These are phyloP conservation scores for Penicillium robsamsonii DNA, from an alignment of 495 filamentous ascomycete genomes.

Conservation along the genomic window DNA sequence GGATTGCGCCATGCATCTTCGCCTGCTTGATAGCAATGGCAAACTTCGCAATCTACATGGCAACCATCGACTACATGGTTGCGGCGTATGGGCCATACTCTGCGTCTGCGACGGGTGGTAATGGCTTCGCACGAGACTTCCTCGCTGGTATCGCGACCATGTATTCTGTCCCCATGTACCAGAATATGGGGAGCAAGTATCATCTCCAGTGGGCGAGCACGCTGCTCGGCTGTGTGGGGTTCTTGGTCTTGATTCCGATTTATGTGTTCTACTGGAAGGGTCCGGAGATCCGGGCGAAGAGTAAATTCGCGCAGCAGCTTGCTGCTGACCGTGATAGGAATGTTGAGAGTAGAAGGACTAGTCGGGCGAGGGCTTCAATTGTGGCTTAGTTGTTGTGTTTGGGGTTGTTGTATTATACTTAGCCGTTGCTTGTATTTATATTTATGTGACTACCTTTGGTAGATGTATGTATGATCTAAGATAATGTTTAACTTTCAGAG, in stretches of 20 bases:
- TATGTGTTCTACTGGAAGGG: constrained; percentile 53
- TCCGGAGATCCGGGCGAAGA: constrained; percentile 42
- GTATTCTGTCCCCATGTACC: constrained; percentile 45
- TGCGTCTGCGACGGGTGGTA: constrained; percentile 74
- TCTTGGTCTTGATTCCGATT: constrained; percentile 45
- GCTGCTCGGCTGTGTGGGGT: constrained; percentile 41
- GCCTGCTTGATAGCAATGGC: constrained; percentile 63
- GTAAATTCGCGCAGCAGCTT: constrained; percentile 44
- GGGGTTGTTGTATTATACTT: background rate
- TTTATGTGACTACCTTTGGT: background rate
- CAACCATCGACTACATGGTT: constrained; percentile 86
- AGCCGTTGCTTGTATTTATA: background rate
- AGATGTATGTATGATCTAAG: background rate
- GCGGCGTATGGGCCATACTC: constrained; percentile 74
- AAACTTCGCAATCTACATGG: constrained; percentile 75
- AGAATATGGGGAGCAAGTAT: constrained; percentile 31
- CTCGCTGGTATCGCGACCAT: constrained; percentile 47
- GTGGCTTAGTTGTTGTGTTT: background rate
- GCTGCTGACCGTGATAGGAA: constrained; percentile 23
- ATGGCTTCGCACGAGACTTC: constrained; percentile 53
- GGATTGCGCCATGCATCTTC: constrained; percentile 61
- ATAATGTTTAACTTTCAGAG: background rate
- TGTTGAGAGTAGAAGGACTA: constrained; percentile 11
- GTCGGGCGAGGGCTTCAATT: constrained; percentile 4
- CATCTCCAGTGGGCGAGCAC: constrained; percentile 45